phyloP scores from a whole-genome alignment of 148 eudicot genomes.

The Talinum fruticosum region DNA sequence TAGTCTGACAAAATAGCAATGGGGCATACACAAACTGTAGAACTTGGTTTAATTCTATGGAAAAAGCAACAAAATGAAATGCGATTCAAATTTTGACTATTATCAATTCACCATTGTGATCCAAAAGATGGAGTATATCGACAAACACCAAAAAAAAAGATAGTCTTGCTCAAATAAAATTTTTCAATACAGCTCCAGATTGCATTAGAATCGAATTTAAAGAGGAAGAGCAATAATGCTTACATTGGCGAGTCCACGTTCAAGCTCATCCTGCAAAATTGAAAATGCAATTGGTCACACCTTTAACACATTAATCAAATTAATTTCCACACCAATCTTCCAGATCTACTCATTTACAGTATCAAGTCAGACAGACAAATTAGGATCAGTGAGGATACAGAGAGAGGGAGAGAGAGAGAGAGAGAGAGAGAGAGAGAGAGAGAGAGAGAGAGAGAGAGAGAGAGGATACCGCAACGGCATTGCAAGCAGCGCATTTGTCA shows the following conservation, averaged over 20 bases:
- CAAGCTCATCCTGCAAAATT: conserved; percentile 81
- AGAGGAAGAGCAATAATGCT: conserved; percentile 22
- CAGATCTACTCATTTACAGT: conserved; percentile 14
- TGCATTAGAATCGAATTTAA: not conserved
- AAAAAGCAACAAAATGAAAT: not conserved
- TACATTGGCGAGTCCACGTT: conserved; percentile 72
- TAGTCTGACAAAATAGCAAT: not conserved
- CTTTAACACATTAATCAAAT: not conserved
- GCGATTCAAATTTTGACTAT: not conserved
- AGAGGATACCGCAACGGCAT: conserved; percentile 68
- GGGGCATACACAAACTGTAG: too few species aligned
- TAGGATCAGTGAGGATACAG: not conserved
- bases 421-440: conserved; percentile 11
- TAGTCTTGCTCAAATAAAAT: not conserved
- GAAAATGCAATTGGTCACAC: not conserved
- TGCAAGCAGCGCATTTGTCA: conserved; percentile 90
- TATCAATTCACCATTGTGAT: not conserved
- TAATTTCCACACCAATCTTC: not conserved
- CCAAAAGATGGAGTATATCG: not conserved
- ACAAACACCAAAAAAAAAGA: not conserved
- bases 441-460: conserved; percentile 6
- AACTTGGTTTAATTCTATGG: not conserved
- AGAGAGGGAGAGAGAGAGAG: conserved; percentile 1
- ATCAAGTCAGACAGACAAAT: conserved; percentile 5
- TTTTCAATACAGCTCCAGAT: not conserved